These are phyloP conservation scores for Tephrocybe sp. DNA, from an alignment of 768 basidiomycete genomes.

Conservation along the genomic window DNA sequence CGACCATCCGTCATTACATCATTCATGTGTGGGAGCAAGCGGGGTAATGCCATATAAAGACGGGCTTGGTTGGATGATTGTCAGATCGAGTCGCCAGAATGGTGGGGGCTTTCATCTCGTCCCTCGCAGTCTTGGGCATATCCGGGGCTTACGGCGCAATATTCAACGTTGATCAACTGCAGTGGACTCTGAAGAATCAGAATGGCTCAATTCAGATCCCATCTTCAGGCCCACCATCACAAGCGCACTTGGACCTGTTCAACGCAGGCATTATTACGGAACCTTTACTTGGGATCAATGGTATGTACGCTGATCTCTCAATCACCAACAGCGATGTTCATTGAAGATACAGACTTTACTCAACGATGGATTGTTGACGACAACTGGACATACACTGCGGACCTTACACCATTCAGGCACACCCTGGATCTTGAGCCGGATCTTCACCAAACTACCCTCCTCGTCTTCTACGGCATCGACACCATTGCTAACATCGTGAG, in stretches of 20 bases:
- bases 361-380: constrained; percentile 57
- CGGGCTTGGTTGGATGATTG: background rate
- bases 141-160: constrained; percentile 19
- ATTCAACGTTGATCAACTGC: constrained; percentile 45
- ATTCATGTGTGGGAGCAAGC: background rate
- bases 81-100: constrained; percentile 1
- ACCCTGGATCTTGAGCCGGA: constrained; percentile 19
- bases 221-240: constrained; percentile 50
- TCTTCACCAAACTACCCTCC: constrained; percentile 32
- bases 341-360: constrained; percentile 40
- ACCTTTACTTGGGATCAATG: constrained; percentile 54
- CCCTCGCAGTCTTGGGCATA: background rate
- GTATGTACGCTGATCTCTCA: constrained; percentile 22
- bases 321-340: too few relatives aligned
- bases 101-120: background rate
- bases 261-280: constrained; percentile 54
- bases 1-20: too few relatives aligned
- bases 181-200: constrained; percentile 54
- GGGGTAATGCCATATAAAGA: background rate
- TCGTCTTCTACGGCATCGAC: constrained; percentile 59
- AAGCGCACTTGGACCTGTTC: constrained; percentile 53
- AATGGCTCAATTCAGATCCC: constrained; percentile 56
- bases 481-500: constrained; percentile 56
- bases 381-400: constrained; percentile 61
- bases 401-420: constrained; percentile 42